phyloP scores from a whole-genome alignment of 768 basidiomycete genomes.

The Mycena chlorophos region DNA sequence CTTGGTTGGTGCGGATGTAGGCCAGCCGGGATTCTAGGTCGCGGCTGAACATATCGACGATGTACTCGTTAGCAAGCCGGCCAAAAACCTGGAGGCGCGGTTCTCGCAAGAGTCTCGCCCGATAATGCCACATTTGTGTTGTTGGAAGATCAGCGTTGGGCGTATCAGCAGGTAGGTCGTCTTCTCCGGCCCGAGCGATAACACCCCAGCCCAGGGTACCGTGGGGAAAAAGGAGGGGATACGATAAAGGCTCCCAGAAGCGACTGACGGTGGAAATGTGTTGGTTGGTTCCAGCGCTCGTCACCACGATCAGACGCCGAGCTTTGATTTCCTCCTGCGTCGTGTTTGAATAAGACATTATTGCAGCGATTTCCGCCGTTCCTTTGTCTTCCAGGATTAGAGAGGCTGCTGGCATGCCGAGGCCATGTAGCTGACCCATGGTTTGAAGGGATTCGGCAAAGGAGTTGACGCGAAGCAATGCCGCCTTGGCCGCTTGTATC shows the following conservation, averaged over 20 bases:
- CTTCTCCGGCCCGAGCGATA: too few relatives aligned
- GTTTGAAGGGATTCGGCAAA: not conserved
- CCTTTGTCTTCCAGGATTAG: conserved; percentile 20
- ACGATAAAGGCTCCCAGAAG: conserved; percentile 29
- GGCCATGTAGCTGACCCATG: not conserved
- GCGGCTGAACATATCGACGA: not conserved
- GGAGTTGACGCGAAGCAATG: not conserved
- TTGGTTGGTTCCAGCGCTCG: not conserved
- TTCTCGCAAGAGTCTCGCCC: not conserved
- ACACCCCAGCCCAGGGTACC: conserved; percentile 27
- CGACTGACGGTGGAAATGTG: conserved; percentile 22
- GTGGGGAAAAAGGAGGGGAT: conserved; percentile 29
- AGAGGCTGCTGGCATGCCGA: not conserved
- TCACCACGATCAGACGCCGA: conserved; percentile 12
- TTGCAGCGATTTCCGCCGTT: conserved; percentile 20
- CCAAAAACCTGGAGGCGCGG: too few relatives aligned
- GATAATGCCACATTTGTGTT: not conserved
- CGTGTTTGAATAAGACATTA: conserved; percentile 6
- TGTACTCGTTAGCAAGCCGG: not conserved
- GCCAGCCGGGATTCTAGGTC: conserved; percentile 16
- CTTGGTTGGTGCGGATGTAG: conserved; percentile 27
- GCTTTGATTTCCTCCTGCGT: conserved; percentile 6
- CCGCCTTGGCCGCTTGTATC: not conserved
- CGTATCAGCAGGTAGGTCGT: not conserved
- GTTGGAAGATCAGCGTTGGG: not conserved